Evolutionary conservation across 352 stramenopile genomes (phyloP).

Genomic region (Globisporangium megalacanthum): DNA sequence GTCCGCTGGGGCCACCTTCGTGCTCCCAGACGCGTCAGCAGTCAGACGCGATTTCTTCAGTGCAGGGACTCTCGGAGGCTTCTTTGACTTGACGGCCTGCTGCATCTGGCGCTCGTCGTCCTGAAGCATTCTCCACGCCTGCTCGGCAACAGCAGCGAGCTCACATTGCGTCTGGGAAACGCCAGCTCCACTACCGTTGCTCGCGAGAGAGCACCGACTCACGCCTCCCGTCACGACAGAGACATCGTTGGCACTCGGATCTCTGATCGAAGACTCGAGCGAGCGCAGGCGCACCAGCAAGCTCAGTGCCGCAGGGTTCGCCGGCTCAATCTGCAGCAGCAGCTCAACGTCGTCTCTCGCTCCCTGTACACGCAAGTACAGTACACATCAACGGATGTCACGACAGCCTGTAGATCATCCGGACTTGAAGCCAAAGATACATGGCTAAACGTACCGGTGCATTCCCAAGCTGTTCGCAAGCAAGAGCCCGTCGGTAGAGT

Average conservation of each 20-base stretch:
- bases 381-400: neutral
- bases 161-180: neutral
- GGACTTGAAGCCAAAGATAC: neutral
- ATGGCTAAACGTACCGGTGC: constrained; percentile 21
- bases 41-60: constrained; percentile 7
- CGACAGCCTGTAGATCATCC: neutral
- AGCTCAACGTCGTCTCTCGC: constrained; percentile 23
- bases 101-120: constrained; percentile 41
- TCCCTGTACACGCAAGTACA: constrained; percentile 13
- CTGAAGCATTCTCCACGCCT: constrained; percentile 47
- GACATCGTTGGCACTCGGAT: neutral
- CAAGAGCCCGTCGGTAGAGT: constrained; percentile 81
- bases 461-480: constrained; percentile 63
- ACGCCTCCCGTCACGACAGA: neutral
- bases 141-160: constrained; percentile 18
- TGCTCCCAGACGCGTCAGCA: neutral
- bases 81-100: constrained; percentile 10
- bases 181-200: neutral
- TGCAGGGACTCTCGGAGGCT: neutral
- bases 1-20: neutral
- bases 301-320: constrained; percentile 25
- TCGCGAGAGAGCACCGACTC: constrained; percentile 3
- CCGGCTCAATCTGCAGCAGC: constrained; percentile 31
- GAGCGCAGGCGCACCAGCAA: constrained; percentile 2
- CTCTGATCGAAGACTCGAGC: neutral